phyloP scores from a whole-genome alignment of 768 basidiomycete genomes.

The Hericium alpestre region DNA sequence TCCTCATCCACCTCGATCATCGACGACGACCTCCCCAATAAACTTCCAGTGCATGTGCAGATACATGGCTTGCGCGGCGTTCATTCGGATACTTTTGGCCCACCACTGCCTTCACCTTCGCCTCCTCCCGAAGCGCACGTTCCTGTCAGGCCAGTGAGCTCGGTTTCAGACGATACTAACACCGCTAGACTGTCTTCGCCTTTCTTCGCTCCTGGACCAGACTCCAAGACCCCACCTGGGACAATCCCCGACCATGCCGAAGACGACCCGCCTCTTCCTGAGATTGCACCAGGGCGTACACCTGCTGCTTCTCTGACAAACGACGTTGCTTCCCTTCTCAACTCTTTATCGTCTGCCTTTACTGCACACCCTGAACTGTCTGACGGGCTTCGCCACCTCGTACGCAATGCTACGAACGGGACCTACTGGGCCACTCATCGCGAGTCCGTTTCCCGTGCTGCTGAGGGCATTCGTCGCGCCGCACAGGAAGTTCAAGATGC shows the following conservation, averaged over 20 bases:
- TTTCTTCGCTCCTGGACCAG: too few species aligned
- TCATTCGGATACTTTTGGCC: constrained; percentile 12
- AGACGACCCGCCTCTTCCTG: constrained; percentile 42
- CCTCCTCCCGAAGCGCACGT: constrained; percentile 4
- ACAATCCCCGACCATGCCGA: not conserved
- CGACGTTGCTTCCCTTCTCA: constrained; percentile 56
- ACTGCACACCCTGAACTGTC: constrained; percentile 62
- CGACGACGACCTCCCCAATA: constrained; percentile 31
- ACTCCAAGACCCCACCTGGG: too few species aligned
- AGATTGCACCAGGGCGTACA: constrained; percentile 24
- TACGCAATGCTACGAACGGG: constrained; percentile 50
- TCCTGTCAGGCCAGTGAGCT: not conserved
- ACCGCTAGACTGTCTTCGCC: too few species aligned
- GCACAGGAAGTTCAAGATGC: constrained; percentile 25
- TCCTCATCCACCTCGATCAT: constrained; percentile 34
- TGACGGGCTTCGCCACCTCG: constrained; percentile 53
- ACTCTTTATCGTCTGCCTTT: constrained; percentile 43
- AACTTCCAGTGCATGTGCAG: constrained; percentile 54
- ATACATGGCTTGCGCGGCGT: constrained; percentile 15
- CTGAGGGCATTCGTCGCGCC: constrained; percentile 40
- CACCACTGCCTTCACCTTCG: not conserved
- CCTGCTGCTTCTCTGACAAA: constrained; percentile 40
- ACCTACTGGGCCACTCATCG: constrained; percentile 62
- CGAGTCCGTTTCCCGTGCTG: constrained; percentile 46
- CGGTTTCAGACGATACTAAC: not conserved